Evolutionary conservation across 768 basidiomycete genomes (phyloP), one percentile per base, ranked within the genome.

Genomic region (Multifurca ochricompacta): DNA sequence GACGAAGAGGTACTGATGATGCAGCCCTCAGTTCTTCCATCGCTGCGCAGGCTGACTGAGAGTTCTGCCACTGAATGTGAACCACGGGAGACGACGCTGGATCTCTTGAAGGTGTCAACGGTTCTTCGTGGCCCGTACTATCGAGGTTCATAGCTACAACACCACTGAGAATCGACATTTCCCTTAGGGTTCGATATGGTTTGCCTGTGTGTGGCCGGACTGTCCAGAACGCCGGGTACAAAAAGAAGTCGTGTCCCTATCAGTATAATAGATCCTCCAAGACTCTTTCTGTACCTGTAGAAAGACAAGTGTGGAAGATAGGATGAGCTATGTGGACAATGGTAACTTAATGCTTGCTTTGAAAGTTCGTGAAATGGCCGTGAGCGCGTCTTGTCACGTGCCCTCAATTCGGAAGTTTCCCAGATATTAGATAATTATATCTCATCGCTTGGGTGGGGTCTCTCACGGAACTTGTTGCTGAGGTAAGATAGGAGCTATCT

Each of bases 41-140:
- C 6, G 55, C 50, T 25, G 55, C 55, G 25, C 55, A 54, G 31
- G 55, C 55, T 28, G 55, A 56, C 28, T 56, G 55, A 5, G 55
- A 56, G 13, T 56, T 56, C 50, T 56, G 55, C 55, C 55, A 56
- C 21, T 51, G 50, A 21, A 56, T 56, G 44, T 56, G 50, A 23
- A 36, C 49, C 2, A 16, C 43, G 7, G 55, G 50, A 18, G 55
- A 56, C 5, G 50, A 51, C 1, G 31, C 18, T 10, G 32, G 55
- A 14, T 56, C 55, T 21, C 39, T 56, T 4, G 34, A 47, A 14
- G 55, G 55, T 9, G 55, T 56, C 8, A 44, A 51, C 14, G 55
- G 55, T 4, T 40, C 43, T 28, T 51, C 55, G 13, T 34, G 18
- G 14, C 27, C 37, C 21, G 14, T 34, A 3, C 10, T 21, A 30